Percentiles rank a stretch among this genome's conserved stretches.
These are phyloP conservation scores for Cytospora paraplurivora DNA, from an alignment of 2,329 filamentous ascomycete species.

Conservation along the genomic window DNA sequence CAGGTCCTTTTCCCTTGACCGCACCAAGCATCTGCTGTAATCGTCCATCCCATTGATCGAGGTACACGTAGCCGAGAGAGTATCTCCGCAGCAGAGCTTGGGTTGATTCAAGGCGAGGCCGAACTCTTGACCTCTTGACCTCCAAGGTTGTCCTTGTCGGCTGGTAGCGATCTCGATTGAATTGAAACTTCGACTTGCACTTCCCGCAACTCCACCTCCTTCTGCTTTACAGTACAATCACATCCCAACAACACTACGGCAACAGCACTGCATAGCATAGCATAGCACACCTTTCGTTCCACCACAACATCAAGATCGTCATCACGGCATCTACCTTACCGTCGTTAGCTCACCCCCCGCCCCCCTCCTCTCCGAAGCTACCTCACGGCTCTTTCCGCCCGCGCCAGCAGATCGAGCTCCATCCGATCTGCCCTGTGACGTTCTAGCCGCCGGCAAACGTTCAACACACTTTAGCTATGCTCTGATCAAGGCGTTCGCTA, in stretches of 20 bases:
- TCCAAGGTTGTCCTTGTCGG: slow-evolving; percentile 13
- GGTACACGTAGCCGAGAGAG: neutral
- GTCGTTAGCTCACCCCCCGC: slow-evolving; percentile 1
- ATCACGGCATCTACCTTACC: neutral
- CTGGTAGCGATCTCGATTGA: slow-evolving; percentile 12
- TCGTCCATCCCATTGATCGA: neutral
- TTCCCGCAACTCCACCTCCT: neutral
- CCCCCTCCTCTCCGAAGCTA: neutral
- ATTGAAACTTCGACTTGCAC: neutral
- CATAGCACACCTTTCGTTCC: neutral
- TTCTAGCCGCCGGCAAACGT: slow-evolving; percentile 17
- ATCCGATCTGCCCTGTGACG: slow-evolving; percentile 23
- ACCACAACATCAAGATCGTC: neutral
- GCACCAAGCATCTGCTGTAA: neutral
- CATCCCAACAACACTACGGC: too few relatives aligned
- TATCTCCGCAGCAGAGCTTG: neutral
- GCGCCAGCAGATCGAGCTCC: slow-evolving; percentile 15
- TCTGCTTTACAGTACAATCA: neutral
- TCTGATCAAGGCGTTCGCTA: slow-evolving; percentile 24
- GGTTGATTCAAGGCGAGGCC: neutral
- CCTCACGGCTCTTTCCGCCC: slow-evolving; percentile 19
- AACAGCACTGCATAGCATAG: too few relatives aligned
- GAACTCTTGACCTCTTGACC: neutral
- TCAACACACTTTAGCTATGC: slow-evolving; percentile 25
- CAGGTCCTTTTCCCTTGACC: neutral